Percentiles rank a stretch among this genome's conserved stretches.
Conservation (phyloP, 345 rosid species). For the Passiflora organensis region DNA sequence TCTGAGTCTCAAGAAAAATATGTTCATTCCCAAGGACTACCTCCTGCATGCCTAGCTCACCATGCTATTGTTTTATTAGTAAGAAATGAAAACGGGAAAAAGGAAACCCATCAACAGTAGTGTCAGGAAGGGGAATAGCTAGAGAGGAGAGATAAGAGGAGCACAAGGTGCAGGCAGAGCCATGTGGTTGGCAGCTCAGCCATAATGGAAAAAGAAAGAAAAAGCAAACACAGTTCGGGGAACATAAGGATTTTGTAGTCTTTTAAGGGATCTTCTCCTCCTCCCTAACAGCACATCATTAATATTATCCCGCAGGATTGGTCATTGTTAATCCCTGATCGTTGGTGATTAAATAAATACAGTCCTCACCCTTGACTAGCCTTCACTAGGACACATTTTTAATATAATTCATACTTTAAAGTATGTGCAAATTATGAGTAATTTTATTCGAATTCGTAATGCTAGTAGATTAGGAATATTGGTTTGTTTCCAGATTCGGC, state of each 20-base stretch:
- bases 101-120: conserved; percentile 18
- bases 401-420: neutral
- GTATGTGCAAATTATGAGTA: neutral
- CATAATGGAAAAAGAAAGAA: conserved; percentile 9
- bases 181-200: conserved; percentile 66
- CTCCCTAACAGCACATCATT: conserved; percentile 35
- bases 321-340: conserved; percentile 5
- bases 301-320: conserved; percentile 29
- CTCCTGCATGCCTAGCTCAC: conserved; percentile 13
- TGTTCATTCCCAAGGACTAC: conserved; percentile 35
- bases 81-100: neutral
- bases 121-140: neutral
- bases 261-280: conserved; percentile 75
- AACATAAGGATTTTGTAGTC: conserved; percentile 75
- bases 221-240: conserved; percentile 43
- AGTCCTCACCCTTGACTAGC: neutral
- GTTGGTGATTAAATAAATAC: conserved; percentile 3
- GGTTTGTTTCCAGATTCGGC: conserved; percentile 6
- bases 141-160: neutral
- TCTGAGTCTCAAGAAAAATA: conserved; percentile 25
- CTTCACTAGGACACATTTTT: too few species aligned
- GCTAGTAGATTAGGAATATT: neutral
- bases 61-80: conserved; percentile 3
- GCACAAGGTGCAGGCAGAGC: conserved; percentile 15
- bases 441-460: neutral